Evolutionary conservation across 1,139 yeast genomes (phyloP).

Genomic region (Sporopachydermia cereana): DNA sequence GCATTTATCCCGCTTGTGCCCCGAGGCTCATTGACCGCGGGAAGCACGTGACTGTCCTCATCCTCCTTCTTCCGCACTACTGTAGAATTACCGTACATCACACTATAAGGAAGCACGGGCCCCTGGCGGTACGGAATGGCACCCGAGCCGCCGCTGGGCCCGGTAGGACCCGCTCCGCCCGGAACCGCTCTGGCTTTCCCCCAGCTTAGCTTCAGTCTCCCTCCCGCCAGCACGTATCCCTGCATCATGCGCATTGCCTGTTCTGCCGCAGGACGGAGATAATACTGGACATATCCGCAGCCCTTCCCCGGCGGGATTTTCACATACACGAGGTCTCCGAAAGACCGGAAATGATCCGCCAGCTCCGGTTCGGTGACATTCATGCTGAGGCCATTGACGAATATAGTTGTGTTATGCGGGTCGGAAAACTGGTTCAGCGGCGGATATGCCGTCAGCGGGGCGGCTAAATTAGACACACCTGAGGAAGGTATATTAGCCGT

Average conservation of each 20-base stretch:
- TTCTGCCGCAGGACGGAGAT: conserved; percentile 73
- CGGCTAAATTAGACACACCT: conserved; percentile 10
- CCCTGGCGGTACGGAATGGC: background rate
- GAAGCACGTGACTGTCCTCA: background rate
- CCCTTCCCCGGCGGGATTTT: conserved; percentile 89
- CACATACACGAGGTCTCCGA: conserved; percentile 75
- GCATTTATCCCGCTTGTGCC: background rate
- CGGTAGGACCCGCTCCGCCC: background rate
- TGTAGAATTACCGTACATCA: background rate
- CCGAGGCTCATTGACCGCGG: background rate
- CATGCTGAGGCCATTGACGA: conserved; percentile 78
- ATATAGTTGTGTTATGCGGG: conserved; percentile 85
- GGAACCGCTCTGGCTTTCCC: conserved; percentile 29
- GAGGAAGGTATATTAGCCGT: conserved; percentile 13
- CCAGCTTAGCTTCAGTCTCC: conserved; percentile 81
- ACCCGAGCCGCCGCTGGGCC: background rate
- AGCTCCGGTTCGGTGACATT: conserved; percentile 70
- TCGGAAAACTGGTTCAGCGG: conserved; percentile 48
- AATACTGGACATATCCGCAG: conserved; percentile 85
- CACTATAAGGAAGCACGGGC: conserved; percentile 1
- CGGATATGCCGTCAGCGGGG: conserved; percentile 22
- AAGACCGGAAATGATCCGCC: conserved; percentile 64
- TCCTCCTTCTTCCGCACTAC: background rate
- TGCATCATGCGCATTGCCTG: conserved; percentile 86
- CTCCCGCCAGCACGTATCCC: conserved; percentile 81